A percentile compares a stretch with the other conserved stretches of the same genome.
These are phyloP conservation scores for Ascoidea tarda DNA, from an alignment of 805 yeast genomes.

Conservation along the genomic window DNA sequence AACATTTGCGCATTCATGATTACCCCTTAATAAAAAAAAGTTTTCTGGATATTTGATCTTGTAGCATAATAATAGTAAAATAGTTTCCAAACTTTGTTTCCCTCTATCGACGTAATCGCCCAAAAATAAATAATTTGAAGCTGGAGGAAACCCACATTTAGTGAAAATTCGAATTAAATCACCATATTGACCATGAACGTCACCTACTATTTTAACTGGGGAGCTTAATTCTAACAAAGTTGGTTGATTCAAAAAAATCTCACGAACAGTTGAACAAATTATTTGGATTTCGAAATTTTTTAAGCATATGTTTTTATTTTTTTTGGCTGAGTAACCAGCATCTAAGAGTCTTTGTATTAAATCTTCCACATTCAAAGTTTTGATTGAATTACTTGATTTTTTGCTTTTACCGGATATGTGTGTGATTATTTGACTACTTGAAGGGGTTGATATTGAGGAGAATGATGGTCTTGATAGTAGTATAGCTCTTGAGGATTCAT, in stretches of 20 bases:
- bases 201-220: constrained; percentile 78
- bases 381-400: neutral
- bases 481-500: neutral
- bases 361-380: constrained; percentile 54
- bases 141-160: constrained; percentile 95
- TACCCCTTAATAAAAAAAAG: constrained; percentile 84
- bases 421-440: constrained; percentile 1
- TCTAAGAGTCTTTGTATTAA: constrained; percentile 82
- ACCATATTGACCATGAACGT: constrained; percentile 93
- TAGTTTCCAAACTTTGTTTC: constrained; percentile 89
- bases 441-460: constrained; percentile 3
- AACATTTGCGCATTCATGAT: constrained; percentile 95
- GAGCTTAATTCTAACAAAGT: constrained; percentile 70
- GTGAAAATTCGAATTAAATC: constrained; percentile 86
- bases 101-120: constrained; percentile 99
- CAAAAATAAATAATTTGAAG: constrained; percentile 77
- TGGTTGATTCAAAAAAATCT: constrained; percentile 83
- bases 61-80: constrained; percentile 73
- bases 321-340: constrained; percentile 91
- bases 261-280: constrained; percentile 79
- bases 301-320: constrained; percentile 79
- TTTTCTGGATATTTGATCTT: constrained; percentile 96
- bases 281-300: constrained; percentile 81
- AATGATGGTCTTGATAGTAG: constrained; percentile 1
- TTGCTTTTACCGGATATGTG: neutral